Base-by-base conservation (phyloP, 768 basidiomycete genomes). In the Suillus placidus region DNA sequence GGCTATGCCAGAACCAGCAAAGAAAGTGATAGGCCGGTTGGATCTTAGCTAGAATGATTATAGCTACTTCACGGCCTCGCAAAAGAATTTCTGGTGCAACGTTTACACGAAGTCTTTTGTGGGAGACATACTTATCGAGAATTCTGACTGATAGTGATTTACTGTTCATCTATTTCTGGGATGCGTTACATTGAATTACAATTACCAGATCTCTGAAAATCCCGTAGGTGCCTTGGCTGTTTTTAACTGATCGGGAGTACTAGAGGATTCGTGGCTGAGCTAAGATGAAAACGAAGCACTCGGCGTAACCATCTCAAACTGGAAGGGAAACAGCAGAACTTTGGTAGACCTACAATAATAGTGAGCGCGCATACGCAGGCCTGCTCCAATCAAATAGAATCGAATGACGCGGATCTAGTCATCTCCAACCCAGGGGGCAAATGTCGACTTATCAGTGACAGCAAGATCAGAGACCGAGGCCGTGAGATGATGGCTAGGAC, bases 401-500 rank as follows among this genome's bases (percentile, higher is more conserved):
- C 58, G 40, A 32, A 32, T 40, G 58, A 13, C 40, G 58, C 40
- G 40, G 58, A 60, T 60, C 58, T 60, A 43, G 40, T 8, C 26
- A 30, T 42, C 16, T 30, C 57, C 57, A 42, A 6, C 23, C 26
- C 57, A 60, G 58, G 12, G 40, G 58, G 58, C 9, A 20, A 7
- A 42, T 42, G 18, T 32, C 9, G 58, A 40, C 38, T 30, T 42
- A 60, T 42, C 40, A 42, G 62, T 35, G 20, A 34, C 34, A 26
- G 58, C 61, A 30, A 78, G 64, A 51, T 77, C 76, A 42, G 60
- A 61, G 30, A 69, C 69, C 2, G 68, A 73, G 34, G 73, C 77
- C n/a, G 68, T 68, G 35, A 77, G 64, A 51, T 73, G 70, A 49
- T 71, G 76, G 9, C 62, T 68, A 18, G 54, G 70, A 56, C 71